Evolutionary conservation across 345 rosid genomes (phyloP).

Genomic region (Bretschneidera sinensis): DNA sequence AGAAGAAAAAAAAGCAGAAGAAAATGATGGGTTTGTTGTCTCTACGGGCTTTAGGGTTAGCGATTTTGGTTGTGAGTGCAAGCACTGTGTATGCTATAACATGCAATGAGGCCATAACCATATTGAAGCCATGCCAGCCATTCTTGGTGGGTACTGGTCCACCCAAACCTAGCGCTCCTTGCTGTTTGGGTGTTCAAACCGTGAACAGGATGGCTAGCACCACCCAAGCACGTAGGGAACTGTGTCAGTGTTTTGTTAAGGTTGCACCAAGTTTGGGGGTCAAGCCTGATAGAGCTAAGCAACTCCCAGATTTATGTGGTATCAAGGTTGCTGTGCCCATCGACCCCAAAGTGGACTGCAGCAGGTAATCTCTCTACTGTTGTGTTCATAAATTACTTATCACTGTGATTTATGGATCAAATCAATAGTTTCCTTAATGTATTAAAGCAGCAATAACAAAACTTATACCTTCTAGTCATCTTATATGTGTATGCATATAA

Average conservation of each 20-base stretch:
- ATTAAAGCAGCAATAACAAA: too few relatives aligned
- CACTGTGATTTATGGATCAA: too few relatives aligned
- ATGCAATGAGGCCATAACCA: background rate
- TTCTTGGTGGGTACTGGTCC: background rate
- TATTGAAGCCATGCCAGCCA: conserved; percentile 8
- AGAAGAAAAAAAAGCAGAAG: conserved; percentile 1
- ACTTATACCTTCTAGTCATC: too few relatives aligned
- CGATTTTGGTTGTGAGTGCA: background rate
- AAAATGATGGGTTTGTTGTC: background rate
- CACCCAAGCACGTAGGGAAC: conserved; percentile 8
- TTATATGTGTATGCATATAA: too few relatives aligned
- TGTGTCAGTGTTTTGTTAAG: conserved; percentile 22
- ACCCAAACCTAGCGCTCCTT: background rate
- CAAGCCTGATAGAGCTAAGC: conserved; percentile 18
- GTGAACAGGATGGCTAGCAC: conserved; percentile 10
- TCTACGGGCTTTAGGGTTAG: background rate
- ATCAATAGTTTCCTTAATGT: too few relatives aligned
- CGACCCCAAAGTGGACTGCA: conserved; percentile 23
- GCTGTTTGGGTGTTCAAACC: conserved; percentile 2
- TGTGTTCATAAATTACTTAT: too few relatives aligned
- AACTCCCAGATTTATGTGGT: conserved; percentile 18
- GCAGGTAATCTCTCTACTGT: conserved; percentile 12
- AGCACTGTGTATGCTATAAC: background rate
- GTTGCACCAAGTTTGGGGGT: conserved; percentile 8
- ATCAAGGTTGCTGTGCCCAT: conserved; percentile 17